These are phyloP conservation scores for Talaromyces thailandensis DNA, from an alignment of 495 filamentous ascomycete genomes.

Conservation along the genomic window DNA sequence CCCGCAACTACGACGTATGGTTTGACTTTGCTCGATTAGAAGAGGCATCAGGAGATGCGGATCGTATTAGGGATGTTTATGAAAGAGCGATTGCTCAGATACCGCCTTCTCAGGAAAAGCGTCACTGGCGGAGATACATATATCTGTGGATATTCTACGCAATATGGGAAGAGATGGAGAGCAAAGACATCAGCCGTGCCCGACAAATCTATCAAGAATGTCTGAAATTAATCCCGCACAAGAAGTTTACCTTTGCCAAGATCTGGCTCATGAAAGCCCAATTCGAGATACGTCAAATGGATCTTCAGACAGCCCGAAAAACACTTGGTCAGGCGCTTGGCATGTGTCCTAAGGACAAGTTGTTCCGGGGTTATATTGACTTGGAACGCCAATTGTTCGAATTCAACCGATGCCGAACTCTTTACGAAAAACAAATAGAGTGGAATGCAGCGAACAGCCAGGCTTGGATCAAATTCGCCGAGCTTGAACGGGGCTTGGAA, in stretches of 20 bases:
- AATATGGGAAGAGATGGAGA: constrained; percentile 82
- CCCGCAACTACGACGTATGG: constrained; percentile 93
- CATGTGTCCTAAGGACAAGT: constrained; percentile 89
- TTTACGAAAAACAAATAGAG: constrained; percentile 89
- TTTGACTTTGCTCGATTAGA: constrained; percentile 91
- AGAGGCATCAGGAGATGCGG: constrained; percentile 69
- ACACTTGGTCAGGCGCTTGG: constrained; percentile 83
- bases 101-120: constrained; percentile 91
- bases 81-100: constrained; percentile 95
- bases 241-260: constrained; percentile 96
- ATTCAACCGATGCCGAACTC: constrained; percentile 77
- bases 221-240: constrained; percentile 82
- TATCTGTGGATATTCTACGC: constrained; percentile 98
- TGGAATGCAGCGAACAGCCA: constrained; percentile 83
- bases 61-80: constrained; percentile 83
- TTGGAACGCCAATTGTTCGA: constrained; percentile 88
- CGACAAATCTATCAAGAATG: constrained; percentile 87
- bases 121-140: constrained; percentile 95
- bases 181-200: constrained; percentile 69
- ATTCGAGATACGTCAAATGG: constrained; percentile 82
- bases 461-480: constrained; percentile 92
- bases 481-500: constrained; percentile 82
- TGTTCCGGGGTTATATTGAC: constrained; percentile 90
- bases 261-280: constrained; percentile 90
- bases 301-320: constrained; percentile 73